Conservation (phyloP, 2,329 filamentous ascomycete species). For the Fusarium longipes region DNA sequence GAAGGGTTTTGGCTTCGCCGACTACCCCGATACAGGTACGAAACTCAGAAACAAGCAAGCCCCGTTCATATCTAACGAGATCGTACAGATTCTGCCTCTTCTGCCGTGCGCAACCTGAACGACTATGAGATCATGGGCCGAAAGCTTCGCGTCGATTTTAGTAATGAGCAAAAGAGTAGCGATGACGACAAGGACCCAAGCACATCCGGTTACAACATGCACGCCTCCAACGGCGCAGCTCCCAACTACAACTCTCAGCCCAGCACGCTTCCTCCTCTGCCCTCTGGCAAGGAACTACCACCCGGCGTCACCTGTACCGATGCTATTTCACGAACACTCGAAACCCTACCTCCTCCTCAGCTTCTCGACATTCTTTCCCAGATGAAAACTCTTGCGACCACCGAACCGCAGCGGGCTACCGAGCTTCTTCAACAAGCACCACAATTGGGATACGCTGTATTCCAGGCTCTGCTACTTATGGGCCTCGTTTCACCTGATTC, state of each 20-base stretch:
- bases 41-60: conserved; percentile 11
- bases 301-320: conserved; percentile 86
- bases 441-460: conserved; percentile 93
- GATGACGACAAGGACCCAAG: conserved; percentile 59
- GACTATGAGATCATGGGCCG: conserved; percentile 95
- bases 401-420: conserved; percentile 83
- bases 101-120: conserved; percentile 94
- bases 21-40: conserved; percentile 89
- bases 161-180: conserved; percentile 85
- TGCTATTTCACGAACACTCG: conserved; percentile 90
- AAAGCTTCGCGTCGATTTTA: conserved; percentile 94
- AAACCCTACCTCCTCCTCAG: conserved; percentile 85
- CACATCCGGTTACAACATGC: conserved; percentile 40
- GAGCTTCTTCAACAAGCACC: conserved; percentile 90
- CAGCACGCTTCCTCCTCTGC: conserved; percentile 79
- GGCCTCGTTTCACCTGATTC: conserved; percentile 88
- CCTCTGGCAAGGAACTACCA: conserved; percentile 84
- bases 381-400: conserved; percentile 89
- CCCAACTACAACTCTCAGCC: conserved; percentile 51
- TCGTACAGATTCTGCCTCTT: conserved; percentile 78
- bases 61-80: conserved; percentile 27
- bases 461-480: conserved; percentile 93
- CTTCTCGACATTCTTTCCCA: conserved; percentile 93
- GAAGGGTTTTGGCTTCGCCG: conserved; percentile 96
- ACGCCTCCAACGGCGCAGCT: conserved; percentile 51